phyloP scores from a whole-genome alignment of 2,329 filamentous ascomycete species.

The Bipolaris victoriae region DNA sequence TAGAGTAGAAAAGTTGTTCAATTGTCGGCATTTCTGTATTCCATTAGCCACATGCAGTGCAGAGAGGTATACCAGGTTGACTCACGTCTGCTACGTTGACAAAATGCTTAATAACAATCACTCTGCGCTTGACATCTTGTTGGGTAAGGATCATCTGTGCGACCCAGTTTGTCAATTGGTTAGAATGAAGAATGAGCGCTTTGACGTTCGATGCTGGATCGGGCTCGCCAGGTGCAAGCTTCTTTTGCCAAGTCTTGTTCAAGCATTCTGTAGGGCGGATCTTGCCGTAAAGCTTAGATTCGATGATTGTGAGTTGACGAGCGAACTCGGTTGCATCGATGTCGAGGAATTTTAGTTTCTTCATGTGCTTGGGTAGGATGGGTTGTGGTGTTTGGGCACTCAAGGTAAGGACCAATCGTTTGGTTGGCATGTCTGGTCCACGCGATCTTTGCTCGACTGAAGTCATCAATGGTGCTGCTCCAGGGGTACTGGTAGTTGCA shows the following conservation, averaged over 20 bases:
- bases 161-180: conserved; percentile 99
- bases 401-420: conserved; percentile 84
- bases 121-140: conserved; percentile 91
- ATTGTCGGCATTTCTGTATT: conserved; percentile 80
- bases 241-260: conserved; percentile 99
- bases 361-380: conserved; percentile 98
- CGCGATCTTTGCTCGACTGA: conserved; percentile 86
- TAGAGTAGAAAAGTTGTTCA: conserved; percentile 97
- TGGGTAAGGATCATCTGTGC: conserved; percentile 98
- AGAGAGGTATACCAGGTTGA: conserved; percentile 27
- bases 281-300: conserved; percentile 91
- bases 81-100: conserved; percentile 92
- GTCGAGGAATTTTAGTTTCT: conserved; percentile 97
- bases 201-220: conserved; percentile 95
- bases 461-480: conserved; percentile 81
- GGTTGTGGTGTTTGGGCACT: conserved; percentile 82
- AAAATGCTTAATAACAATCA: conserved; percentile 98
- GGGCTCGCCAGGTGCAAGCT: conserved; percentile 77
- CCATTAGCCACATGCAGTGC: conserved; percentile 30
- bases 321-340: conserved; percentile 97
- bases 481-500: conserved; percentile 90
- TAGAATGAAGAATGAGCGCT: conserved; percentile 94
- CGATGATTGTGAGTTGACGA: conserved; percentile 95
- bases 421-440: conserved; percentile 85
- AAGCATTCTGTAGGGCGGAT: conserved; percentile 95